Conservation (phyloP, 2,329 filamentous ascomycete genomes). For the Calonectria pauciramosa region DNA sequence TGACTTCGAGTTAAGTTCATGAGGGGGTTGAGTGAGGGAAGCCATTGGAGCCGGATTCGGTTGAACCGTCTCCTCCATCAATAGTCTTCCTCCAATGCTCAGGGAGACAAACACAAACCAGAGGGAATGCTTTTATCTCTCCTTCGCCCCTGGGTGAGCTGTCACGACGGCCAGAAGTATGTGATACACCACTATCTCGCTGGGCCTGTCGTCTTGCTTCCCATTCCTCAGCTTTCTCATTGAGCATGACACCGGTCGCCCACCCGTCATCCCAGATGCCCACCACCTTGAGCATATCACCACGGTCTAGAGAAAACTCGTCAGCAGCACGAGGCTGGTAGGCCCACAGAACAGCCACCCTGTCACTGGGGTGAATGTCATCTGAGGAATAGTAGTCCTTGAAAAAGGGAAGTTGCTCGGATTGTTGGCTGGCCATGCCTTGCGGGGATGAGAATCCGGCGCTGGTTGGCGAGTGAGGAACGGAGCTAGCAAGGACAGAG, state of each 20-base stretch:
- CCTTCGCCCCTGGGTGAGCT: slow-evolving; percentile 74
- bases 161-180: slow-evolving; percentile 75
- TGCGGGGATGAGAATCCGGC: slow-evolving; percentile 87
- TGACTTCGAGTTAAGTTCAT: slow-evolving; percentile 41
- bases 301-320: slow-evolving; percentile 92
- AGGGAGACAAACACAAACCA: slow-evolving; percentile 95
- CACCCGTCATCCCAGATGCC: slow-evolving; percentile 99
- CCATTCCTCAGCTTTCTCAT: slow-evolving; percentile 90
- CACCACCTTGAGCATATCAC: slow-evolving; percentile 97
- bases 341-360: slow-evolving; percentile 93
- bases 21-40: slow-evolving; percentile 44
- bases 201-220: slow-evolving; percentile 82
- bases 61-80: slow-evolving; percentile 86
- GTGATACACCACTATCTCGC: slow-evolving; percentile 93
- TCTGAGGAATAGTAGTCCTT: slow-evolving; percentile 99
- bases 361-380: slow-evolving; percentile 92
- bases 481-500: slow-evolving; percentile 79
- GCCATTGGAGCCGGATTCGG: slow-evolving; percentile 70
- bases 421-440: slow-evolving; percentile 88
- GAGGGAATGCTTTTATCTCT: slow-evolving; percentile 97
- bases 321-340: slow-evolving; percentile 95
- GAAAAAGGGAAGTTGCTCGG: slow-evolving; percentile 95
- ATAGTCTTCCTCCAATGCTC: slow-evolving; percentile 98
- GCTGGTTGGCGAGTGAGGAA: slow-evolving; percentile 81
- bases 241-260: slow-evolving; percentile 91